Base-by-base conservation (phyloP, 768 basidiomycete species). In the Suillus cothurnatus region DNA sequence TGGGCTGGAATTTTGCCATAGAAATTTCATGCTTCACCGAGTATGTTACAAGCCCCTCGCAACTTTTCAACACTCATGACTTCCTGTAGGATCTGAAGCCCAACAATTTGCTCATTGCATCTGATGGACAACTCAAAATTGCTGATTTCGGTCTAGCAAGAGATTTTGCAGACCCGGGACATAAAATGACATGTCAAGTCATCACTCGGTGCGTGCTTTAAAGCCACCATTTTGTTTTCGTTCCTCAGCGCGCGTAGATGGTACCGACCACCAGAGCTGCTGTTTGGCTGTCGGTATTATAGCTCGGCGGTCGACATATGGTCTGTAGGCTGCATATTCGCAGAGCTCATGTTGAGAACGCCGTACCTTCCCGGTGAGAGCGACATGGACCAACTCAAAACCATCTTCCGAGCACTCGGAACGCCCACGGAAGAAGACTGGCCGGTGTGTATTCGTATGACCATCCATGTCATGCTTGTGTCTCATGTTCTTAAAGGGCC, bases 71-170 rank as follows among this genome's bases (percentile, higher is more conserved):
- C 19, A 43, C 19, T 57, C 53, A 36, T n/a, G 9, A 57, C 17
- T 36, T 56, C 23, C 36, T 52, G 26, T 71, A 99, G 97, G 97
- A 99, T 82, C 78, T 99, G 68, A 99, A 99, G 77, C 97, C 97
- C 8, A 99, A 99, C 81, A 99, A 99, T 79, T 84, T 99, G 80
- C 88, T 99, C 72, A 92, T 99, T 66, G 87, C 95, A 0, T 86
- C 92, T 0, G 87, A 94, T 61, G 97, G 97, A 0, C 89, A 93
- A 61, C 89, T 99, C 69, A 99, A 99, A 79, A 86, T 99, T 56
- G 97, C 97, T 15, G 97, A 99, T 86, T 99, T 99, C 76, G 97
- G 97, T 85, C 86, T 99, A 9, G 97, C 97, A 31, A 82, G 97
- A 64, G 97, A 99, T 80, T 97, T 92, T 76, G 94, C 92, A 19